These are phyloP conservation scores for Piper longum DNA, from an alignment of 164 flowering plant species.

Conservation along the genomic window DNA sequence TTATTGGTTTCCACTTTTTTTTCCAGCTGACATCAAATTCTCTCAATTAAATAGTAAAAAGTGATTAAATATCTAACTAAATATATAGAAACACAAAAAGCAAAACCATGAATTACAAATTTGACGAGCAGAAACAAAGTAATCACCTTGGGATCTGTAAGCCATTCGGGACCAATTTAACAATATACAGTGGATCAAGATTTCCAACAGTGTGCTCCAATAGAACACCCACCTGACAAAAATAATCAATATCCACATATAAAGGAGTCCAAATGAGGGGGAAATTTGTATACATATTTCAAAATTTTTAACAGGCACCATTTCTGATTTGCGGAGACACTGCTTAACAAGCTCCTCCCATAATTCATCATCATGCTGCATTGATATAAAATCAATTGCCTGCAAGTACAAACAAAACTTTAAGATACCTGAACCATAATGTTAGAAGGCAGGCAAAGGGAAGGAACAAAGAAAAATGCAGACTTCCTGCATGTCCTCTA, in stretches of 20 bases:
- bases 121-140: not conserved
- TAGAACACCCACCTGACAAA: slow-evolving; percentile 71
- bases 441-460: not conserved
- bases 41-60: not conserved
- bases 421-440: not conserved
- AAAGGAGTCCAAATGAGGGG: not conserved
- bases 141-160: slow-evolving; percentile 88
- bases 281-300: too few species aligned
- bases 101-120: not conserved
- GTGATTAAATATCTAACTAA: not conserved
- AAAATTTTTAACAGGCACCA: slow-evolving; percentile 35
- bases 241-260: not conserved
- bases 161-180: slow-evolving; percentile 85
- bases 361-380: slow-evolving; percentile 97
- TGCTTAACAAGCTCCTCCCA: slow-evolving; percentile 96
- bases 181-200: slow-evolving; percentile 93
- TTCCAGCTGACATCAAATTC: too few species aligned
- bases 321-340: slow-evolving; percentile 80
- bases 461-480: not conserved
- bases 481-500: slow-evolving; percentile 96
- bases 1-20: too few species aligned
- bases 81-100: not conserved
- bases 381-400: slow-evolving; percentile 89
- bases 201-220: slow-evolving; percentile 98
- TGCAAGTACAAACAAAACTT: slow-evolving; percentile 18